Evolutionary conservation across 2,329 filamentous ascomycete species (phyloP).

Genomic region (Penicillium aurantiogriseum): DNA sequence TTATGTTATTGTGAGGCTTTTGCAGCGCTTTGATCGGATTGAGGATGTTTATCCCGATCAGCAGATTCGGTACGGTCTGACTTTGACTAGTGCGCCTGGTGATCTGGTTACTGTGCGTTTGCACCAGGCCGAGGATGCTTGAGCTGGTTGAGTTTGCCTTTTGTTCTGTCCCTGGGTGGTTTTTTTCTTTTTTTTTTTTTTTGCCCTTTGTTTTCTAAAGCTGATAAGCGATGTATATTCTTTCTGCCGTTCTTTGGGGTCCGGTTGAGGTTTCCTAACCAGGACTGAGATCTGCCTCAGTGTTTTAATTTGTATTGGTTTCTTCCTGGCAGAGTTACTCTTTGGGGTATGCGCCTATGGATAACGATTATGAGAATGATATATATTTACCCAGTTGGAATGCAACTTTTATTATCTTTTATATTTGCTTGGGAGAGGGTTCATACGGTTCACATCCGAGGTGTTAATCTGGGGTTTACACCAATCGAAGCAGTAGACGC

Average conservation of each 20-base stretch:
- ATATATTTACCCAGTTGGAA: neutral
- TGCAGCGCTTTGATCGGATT: conserved; percentile 68
- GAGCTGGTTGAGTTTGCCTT: neutral
- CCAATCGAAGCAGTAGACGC: neutral
- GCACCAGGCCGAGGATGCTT: conserved; percentile 27
- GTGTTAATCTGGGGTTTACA: neutral
- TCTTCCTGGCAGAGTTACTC: neutral
- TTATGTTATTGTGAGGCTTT: conserved; percentile 69
- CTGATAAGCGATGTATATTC: neutral
- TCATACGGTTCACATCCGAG: neutral
- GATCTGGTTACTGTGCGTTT: conserved; percentile 34
- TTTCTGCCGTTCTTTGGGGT: neutral
- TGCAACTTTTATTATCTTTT: too few relatives aligned
- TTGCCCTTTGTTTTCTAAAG: neutral
- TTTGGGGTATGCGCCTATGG: neutral
- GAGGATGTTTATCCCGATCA: conserved; percentile 38
- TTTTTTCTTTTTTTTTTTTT: too few relatives aligned
- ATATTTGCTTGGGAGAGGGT: too few relatives aligned
- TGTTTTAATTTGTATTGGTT: neutral
- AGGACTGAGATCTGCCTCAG: neutral
- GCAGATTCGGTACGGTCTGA: conserved; percentile 23
- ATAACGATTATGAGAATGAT: neutral
- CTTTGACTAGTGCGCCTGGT: conserved; percentile 28
- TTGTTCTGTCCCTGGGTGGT: neutral
- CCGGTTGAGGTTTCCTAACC: neutral